A percentile compares a stretch with the other conserved stretches of the same genome.
These are phyloP conservation scores for Penicillium atrosanguineum DNA, from an alignment of 495 filamentous ascomycete genomes.

Conservation along the genomic window DNA sequence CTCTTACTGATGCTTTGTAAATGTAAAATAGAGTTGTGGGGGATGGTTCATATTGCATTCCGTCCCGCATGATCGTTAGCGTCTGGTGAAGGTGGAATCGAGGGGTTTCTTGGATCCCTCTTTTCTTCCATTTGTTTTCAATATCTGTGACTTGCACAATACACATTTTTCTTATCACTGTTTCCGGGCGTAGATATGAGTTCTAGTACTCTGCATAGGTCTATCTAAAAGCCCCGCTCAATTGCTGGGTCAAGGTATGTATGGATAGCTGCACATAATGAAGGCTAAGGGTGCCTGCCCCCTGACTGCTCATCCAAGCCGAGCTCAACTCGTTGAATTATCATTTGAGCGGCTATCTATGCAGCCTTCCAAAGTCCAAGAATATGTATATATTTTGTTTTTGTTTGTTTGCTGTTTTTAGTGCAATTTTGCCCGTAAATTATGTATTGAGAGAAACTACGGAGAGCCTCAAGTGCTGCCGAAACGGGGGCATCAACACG, in stretches of 20 bases:
- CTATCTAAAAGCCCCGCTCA: too few relatives aligned
- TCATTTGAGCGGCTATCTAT: too few relatives aligned
- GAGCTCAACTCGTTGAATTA: too few relatives aligned
- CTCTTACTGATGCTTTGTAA: constrained; percentile 93
- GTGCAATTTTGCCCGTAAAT: too few relatives aligned
- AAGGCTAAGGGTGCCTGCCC: too few relatives aligned
- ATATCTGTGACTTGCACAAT: constrained; percentile 31
- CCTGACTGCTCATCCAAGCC: too few relatives aligned
- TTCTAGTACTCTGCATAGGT: not conserved
- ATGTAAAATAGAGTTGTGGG: constrained; percentile 41
- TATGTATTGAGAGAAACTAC: too few relatives aligned
- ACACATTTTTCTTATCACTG: constrained; percentile 5
- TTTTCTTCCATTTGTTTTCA: constrained; percentile 28
- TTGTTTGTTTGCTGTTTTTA: too few relatives aligned
- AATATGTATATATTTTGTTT: too few relatives aligned
- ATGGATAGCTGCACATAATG: too few relatives aligned
- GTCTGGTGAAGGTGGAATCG: constrained; percentile 21
- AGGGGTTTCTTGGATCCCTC: constrained; percentile 4
- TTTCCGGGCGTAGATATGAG: not conserved
- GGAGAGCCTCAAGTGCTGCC: not conserved
- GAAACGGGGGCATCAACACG: constrained; percentile 1
- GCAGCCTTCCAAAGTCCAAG: too few relatives aligned
- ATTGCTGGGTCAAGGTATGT: too few relatives aligned
- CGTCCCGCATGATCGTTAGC: constrained; percentile 32
- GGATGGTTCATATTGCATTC: constrained; percentile 26